Conservation (phyloP, 495 filamentous ascomycete species). For the Paragyromitra xinjiangensis region DNA sequence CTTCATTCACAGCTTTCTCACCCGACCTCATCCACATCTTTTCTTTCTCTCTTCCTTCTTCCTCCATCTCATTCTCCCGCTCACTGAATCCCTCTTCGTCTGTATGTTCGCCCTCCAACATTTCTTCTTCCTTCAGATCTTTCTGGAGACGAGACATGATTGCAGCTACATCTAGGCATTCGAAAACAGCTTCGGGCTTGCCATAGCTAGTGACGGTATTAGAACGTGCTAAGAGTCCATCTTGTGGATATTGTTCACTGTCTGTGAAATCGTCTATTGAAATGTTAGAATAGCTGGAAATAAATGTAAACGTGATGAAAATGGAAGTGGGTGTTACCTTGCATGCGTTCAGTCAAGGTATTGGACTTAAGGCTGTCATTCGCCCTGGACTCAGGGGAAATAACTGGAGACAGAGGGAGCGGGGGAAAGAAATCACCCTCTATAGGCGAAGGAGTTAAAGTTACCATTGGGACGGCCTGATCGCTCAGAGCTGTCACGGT, state of each 20-base stretch:
- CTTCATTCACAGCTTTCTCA: background rate
- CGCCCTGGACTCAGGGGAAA: background rate
- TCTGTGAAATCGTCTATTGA: slow-evolving; percentile 2
- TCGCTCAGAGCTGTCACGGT: background rate
- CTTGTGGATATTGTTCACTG: background rate
- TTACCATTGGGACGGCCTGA: background rate
- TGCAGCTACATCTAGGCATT: slow-evolving; percentile 10
- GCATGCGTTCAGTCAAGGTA: background rate
- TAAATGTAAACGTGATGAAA: background rate
- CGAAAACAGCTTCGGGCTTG: slow-evolving; percentile 1
- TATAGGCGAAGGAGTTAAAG: background rate
- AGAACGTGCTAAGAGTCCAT: slow-evolving; percentile 20
- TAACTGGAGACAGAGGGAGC: background rate
- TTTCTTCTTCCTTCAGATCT: slow-evolving; percentile 5
- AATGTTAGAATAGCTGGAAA: background rate
- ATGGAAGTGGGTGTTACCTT: background rate
- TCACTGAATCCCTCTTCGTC: slow-evolving; percentile 2
- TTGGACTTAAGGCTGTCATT: background rate
- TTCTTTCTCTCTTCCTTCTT: background rate
- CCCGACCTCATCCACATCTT: background rate
- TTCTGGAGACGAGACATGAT: slow-evolving; percentile 9
- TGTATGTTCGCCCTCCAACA: background rate
- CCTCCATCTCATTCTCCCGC: background rate
- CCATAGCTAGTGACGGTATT: slow-evolving; percentile 26
- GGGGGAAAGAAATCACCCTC: background rate